Evolutionary conservation across 2,329 filamentous ascomycete species (phyloP), one percentile per base, ranked within the genome.

Genomic region (Emericellopsis atlantica): DNA sequence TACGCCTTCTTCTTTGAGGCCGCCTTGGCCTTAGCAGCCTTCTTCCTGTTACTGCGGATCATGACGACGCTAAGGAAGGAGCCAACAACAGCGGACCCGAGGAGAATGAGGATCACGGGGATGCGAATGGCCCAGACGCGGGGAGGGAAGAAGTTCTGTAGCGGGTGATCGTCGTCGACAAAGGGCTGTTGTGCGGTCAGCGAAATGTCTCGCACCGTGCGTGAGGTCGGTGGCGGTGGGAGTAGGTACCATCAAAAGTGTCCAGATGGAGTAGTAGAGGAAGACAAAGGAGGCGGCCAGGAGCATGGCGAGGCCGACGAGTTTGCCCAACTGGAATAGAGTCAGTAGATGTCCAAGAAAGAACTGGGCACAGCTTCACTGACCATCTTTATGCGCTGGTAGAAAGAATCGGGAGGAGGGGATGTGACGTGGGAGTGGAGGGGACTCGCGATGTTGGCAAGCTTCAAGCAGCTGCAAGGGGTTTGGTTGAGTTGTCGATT

Each of bases 121-220:
- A 98, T 92, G 61, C 92, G 89, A 60, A 98, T 95, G 45, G 92
- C 92, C 92, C 92, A 98, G 60, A 95, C 89, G 61, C 92, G 89
- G 37, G 90, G 90, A 46, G 87, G 92, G 70, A 98, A 98, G 69
- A 96, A 74, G 60, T 83, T 83, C 60, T 98, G 92, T 44, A 96
- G 81, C 43, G 87, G 81, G 64, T 98, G 92, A 60, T 87, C 86
- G 43, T 84, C 77, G 64, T 98, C 92, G 64, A 98, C 92, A 63
- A 98, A 98, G 59, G 92, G 92, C 92, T 98, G 51, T 49, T 42
- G 36, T 29, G 37, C 36, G 43, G 14, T 3, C 5, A 31, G 14
- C 15, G 22, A 22, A 11, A 21, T 21, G 18, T n/a, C 6, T 22
- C 9, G 14, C 10, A 9, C 9, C 24, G 11, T 11, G 24, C 6